These are phyloP conservation scores for Kewa caespitosa DNA, from an alignment of 179 eudicot genomes.

Conservation along the genomic window DNA sequence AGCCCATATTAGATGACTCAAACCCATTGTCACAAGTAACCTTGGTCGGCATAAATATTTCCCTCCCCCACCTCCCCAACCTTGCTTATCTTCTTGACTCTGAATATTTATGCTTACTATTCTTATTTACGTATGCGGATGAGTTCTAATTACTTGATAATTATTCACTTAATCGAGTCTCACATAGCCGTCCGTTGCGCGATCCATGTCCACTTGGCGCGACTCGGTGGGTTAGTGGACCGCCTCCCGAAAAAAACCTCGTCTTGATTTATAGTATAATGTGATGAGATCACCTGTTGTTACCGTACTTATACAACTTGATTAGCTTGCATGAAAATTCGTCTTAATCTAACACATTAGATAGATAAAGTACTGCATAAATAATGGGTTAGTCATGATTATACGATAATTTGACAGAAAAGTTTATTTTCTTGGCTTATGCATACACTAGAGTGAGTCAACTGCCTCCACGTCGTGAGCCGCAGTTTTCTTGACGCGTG, in stretches of 20 bases:
- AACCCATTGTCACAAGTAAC: slow-evolving; percentile 60
- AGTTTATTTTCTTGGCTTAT: background rate
- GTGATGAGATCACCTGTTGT: slow-evolving; percentile 15
- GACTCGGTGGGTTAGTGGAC: background rate
- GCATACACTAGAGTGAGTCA: slow-evolving; percentile 26
- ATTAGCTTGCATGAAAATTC: background rate
- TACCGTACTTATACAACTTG: slow-evolving; percentile 19
- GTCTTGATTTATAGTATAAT: slow-evolving; percentile 6
- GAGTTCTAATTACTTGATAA: slow-evolving; percentile 18
- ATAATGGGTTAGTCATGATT: slow-evolving; percentile 22
- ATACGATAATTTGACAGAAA: slow-evolving; percentile 7
- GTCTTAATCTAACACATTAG: background rate
- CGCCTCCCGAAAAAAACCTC: slow-evolving; percentile 7
- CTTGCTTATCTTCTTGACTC: background rate
- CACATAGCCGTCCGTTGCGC: slow-evolving; percentile 39
- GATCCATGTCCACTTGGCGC: slow-evolving; percentile 40
- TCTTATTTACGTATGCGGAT: slow-evolving; percentile 8
- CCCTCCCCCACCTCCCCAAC: slow-evolving; percentile 1
- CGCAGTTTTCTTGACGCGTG: slow-evolving; percentile 16
- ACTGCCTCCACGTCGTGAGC: slow-evolving; percentile 4
- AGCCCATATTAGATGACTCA: slow-evolving; percentile 31
- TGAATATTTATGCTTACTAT: background rate
- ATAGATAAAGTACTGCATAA: background rate
- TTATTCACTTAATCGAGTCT: slow-evolving; percentile 21
- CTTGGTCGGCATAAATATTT: slow-evolving; percentile 53